Percentiles rank a stretch among this genome's conserved stretches.
phyloP scores from a whole-genome alignment of 2,329 filamentous ascomycete genomes.

The Fusarium odoratissimum region DNA sequence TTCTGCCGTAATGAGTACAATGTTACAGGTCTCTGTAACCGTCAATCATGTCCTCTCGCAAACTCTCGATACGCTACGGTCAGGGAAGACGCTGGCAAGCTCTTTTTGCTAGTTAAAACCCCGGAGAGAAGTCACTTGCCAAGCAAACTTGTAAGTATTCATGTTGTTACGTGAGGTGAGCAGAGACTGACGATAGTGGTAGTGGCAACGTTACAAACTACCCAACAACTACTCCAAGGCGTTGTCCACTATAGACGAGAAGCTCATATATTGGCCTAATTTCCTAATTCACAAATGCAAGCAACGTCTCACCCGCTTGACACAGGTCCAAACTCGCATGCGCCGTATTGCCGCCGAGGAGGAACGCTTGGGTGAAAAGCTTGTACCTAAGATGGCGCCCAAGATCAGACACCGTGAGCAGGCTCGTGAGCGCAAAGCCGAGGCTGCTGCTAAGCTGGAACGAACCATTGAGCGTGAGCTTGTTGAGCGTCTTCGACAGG shows the following conservation, averaged over 20 bases:
- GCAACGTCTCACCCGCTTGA: conserved; percentile 90
- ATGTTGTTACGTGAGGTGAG: neutral
- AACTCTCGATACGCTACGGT: conserved; percentile 65
- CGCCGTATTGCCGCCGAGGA: conserved; percentile 88
- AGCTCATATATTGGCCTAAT: conserved; percentile 90
- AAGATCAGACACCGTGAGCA: conserved; percentile 85
- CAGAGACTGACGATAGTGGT: neutral
- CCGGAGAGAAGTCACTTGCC: neutral
- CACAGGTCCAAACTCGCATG: conserved; percentile 87
- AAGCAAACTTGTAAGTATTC: neutral
- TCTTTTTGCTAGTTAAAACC: neutral
- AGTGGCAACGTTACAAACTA: conserved; percentile 54
- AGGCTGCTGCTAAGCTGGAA: conserved; percentile 92
- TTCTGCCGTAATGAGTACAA: conserved; percentile 98
- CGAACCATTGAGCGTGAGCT: conserved; percentile 94
- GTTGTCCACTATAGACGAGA: conserved; percentile 54
- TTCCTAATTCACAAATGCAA: conserved; percentile 96
- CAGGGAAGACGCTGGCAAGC: neutral
- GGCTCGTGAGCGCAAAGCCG: conserved; percentile 80
- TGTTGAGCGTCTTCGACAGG: conserved; percentile 88
- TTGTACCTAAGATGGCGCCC: conserved; percentile 89
- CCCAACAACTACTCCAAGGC: conserved; percentile 92
- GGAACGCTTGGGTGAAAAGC: conserved; percentile 85
- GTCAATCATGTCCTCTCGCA: conserved; percentile 89
- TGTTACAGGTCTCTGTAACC: conserved; percentile 83